Conservation (phyloP, 2,329 filamentous ascomycete species). For the Cadophora sp. region DNA sequence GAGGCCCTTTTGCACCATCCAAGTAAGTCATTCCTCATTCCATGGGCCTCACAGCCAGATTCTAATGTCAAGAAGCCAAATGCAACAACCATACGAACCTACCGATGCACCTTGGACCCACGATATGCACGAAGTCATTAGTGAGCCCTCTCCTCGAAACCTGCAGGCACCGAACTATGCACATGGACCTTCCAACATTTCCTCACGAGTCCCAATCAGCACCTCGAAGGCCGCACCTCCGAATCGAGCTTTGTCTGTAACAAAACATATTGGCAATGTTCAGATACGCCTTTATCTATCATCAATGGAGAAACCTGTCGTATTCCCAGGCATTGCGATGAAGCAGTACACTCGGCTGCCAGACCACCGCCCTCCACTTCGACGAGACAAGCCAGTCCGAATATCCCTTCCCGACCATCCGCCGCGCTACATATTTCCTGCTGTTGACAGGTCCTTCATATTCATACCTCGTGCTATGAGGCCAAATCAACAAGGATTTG, state of each 20-base stretch:
- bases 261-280: constrained; percentile 82
- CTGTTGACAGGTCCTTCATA: constrained; percentile 90
- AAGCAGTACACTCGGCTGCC: constrained; percentile 94
- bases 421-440: constrained; percentile 90
- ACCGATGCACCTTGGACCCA: constrained; percentile 86
- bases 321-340: constrained; percentile 78
- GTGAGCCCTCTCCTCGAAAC: constrained; percentile 49
- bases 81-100: constrained; percentile 61
- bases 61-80: constrained; percentile 47
- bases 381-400: constrained; percentile 94
- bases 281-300: constrained; percentile 84
- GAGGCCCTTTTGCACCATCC: constrained; percentile 64
- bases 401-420: constrained; percentile 84
- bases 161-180: constrained; percentile 33
- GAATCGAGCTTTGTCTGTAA: constrained; percentile 81
- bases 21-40: constrained; percentile 59
- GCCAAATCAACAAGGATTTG: constrained; percentile 85
- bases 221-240: constrained; percentile 67
- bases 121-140: constrained; percentile 85
- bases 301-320: constrained; percentile 72
- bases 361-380: constrained; percentile 90
- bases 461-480: constrained; percentile 95
- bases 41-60: constrained; percentile 27
- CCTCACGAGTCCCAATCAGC: constrained; percentile 39
- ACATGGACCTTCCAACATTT: constrained; percentile 49